Base-by-base conservation (phyloP, 129 eudicot species). In the Cynara cardunculus region DNA sequence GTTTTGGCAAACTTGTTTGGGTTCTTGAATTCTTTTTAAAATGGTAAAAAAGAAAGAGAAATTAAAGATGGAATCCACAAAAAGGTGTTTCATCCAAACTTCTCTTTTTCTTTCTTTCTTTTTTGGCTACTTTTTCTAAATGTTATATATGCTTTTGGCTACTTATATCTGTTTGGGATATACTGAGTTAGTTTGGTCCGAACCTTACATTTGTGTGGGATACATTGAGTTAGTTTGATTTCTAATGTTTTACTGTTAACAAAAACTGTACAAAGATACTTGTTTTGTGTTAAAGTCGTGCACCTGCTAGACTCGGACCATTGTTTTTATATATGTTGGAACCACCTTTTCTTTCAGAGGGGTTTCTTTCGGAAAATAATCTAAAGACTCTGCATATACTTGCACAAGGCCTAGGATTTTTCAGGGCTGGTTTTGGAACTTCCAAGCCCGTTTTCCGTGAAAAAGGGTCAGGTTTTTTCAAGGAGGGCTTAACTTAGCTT, bases 1-100 rank as follows among this genome's bases (percentile, higher is more conserved):
- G 39, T 83, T 83, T 72, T 83, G 86, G 86, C 41, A 83, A 70
- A 70, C 81, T 26, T 83, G 86, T 61, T 37, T 83, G 39, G 78
- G 72, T 21, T 76, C 86, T 59, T 77, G 82, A 83, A 56, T 18
- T 19, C 5, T 39, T 77, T 34, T 27, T 56, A 9, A 1, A 56
- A 56, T 56, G 65, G 24, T n/a, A 56, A 56, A 56, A 1, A 3
- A 21, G 11, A n/a, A 61, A 7, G 69, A 21, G 5, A 1, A 21
- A 65, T 13, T 49, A 13, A 49, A 34, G 26, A 82, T 76, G n/a
- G 68, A 28, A 70, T 82, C 68, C 66, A 76, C 19, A 68, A 25
- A 24, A 77, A 39, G 59, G 31, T 21, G 75, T 59, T 76, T 1
- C 68, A 32, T 56, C 65, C 44, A 37, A 75, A 69, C 79, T 74